These are phyloP conservation scores for Penicillium diatomitis DNA, from an alignment of 495 filamentous ascomycete species.

Conservation along the genomic window DNA sequence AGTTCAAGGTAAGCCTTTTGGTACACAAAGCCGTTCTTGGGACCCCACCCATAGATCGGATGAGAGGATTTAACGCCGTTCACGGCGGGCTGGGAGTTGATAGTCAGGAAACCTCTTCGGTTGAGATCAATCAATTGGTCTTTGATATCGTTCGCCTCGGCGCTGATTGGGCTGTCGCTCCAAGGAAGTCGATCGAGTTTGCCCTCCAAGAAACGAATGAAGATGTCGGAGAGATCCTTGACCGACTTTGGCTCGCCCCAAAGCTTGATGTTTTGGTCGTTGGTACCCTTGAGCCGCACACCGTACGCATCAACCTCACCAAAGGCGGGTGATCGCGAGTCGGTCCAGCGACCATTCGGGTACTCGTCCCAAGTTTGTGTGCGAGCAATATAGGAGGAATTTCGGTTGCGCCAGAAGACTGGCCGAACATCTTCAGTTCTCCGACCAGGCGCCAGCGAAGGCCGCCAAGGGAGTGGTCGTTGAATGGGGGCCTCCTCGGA, in stretches of 20 bases:
- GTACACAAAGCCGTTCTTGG: slow-evolving; percentile 90
- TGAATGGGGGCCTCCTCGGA: slow-evolving; percentile 66
- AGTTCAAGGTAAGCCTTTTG: slow-evolving; percentile 97
- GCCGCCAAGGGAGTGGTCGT: slow-evolving; percentile 87
- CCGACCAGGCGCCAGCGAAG: slow-evolving; percentile 79
- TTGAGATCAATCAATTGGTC: slow-evolving; percentile 73
- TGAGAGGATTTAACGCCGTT: slow-evolving; percentile 87
- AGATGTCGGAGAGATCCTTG: slow-evolving; percentile 70
- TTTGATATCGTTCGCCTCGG: slow-evolving; percentile 71
- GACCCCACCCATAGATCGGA: slow-evolving; percentile 87
- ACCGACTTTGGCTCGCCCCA: slow-evolving; percentile 83
- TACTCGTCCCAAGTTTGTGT: slow-evolving; percentile 99
- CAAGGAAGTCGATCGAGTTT: slow-evolving; percentile 80
- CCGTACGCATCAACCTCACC: slow-evolving; percentile 95
- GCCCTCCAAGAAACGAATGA: slow-evolving; percentile 73
- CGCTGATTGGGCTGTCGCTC: slow-evolving; percentile 81
- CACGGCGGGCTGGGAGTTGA: slow-evolving; percentile 96
- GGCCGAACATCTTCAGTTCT: slow-evolving; percentile 93
- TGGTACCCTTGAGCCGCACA: slow-evolving; percentile 90
- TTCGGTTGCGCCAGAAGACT: slow-evolving; percentile 97
- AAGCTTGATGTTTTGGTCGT: slow-evolving; percentile 89
- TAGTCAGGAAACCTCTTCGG: slow-evolving; percentile 76
- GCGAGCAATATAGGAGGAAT: slow-evolving; percentile 86
- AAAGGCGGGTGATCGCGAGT: slow-evolving; percentile 92
- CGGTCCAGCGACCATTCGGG: slow-evolving; percentile 98